Evolutionary conservation across 2,329 filamentous ascomycete species (phyloP).

Genomic region (Xylaria digitata): DNA sequence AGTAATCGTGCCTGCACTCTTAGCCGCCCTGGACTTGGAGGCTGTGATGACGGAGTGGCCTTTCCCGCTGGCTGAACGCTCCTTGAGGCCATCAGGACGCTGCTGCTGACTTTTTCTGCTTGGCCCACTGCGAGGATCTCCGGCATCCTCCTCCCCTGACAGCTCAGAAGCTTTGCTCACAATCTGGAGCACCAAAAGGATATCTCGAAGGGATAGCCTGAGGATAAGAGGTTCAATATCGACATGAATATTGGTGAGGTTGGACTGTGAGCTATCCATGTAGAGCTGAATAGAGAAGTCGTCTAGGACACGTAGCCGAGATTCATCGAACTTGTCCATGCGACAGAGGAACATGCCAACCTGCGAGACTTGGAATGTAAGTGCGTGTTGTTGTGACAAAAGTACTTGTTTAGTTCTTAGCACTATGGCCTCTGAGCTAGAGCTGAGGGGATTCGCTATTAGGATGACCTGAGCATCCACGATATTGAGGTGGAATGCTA

Average conservation of each 20-base stretch:
- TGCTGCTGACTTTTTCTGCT: slow-evolving; percentile 69
- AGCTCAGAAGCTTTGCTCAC: slow-evolving; percentile 90
- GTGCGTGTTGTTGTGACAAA: slow-evolving; percentile 90
- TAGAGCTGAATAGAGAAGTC: slow-evolving; percentile 94
- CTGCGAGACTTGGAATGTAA: slow-evolving; percentile 92
- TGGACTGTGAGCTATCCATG: slow-evolving; percentile 75
- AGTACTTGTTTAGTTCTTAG: slow-evolving; percentile 93
- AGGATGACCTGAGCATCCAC: slow-evolving; percentile 97
- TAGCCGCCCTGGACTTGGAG: slow-evolving; percentile 55
- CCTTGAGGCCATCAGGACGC: slow-evolving; percentile 61
- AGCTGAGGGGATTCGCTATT: slow-evolving; percentile 91
- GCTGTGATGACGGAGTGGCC: slow-evolving; percentile 63
- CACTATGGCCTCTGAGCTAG: slow-evolving; percentile 94
- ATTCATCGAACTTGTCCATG: slow-evolving; percentile 97
- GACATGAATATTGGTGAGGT: slow-evolving; percentile 81
- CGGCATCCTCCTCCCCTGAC: slow-evolving; percentile 71
- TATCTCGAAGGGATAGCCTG: slow-evolving; percentile 90
- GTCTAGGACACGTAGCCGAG: slow-evolving; percentile 89
- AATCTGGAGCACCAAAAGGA: slow-evolving; percentile 92
- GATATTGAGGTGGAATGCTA: slow-evolving; percentile 91
- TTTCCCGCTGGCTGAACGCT: slow-evolving; percentile 67
- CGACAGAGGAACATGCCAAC: slow-evolving; percentile 98
- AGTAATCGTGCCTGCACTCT: slow-evolving; percentile 51
- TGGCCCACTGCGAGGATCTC: slow-evolving; percentile 55
- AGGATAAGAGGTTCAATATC: slow-evolving; percentile 93